Base-by-base conservation (phyloP, 1,139 yeast species). In the Tardiomyces digboiensis region DNA sequence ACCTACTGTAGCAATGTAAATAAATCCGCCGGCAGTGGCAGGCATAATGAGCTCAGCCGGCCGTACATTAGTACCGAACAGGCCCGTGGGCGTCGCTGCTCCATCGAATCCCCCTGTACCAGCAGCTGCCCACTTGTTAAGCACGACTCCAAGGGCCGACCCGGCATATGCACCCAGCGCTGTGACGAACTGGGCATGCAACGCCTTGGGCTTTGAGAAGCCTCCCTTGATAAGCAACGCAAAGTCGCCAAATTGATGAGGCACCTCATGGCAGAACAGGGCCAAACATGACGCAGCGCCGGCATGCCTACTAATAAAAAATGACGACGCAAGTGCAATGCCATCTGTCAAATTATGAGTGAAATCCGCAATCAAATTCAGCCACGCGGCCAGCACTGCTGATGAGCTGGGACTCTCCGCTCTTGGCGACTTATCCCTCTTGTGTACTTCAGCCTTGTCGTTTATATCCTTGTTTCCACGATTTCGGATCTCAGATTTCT, bases 211-310 rank as follows among this genome's bases (percentile, higher is more conserved):
- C 58, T 77, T 76, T 26, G 81, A 66, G 52, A 78, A 74, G 0
- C 87, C 87, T 20, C 80, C 80, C 52, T 79, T 79, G 45, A 80
- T 68, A 47, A 80, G 62, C 33, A 82, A 63, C 0, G 86, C 86
- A 61, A 79, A 80, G 55, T 82, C 89, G 42, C 87, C 86, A 46
- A 81, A 73, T 55, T 80, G 85, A 56, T 81, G 88, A 8, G 89
- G 89, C 42, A 81, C 74, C 59, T 82, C 88, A 58, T 81, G 89
- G 62, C 78, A 72, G 51, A 80, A 71, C 36, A 81, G 79, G 1
- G 86, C 83, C 29, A 80, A 62, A 26, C 82, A 74, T 1, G 86
- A 79, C 4, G 81, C 71, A 19, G 80, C 75, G 1, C 88, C 88
- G 14, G 75, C 76, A 40, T 62, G 64, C 44, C 71, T 69, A 44